phyloP scores from a whole-genome alignment of 2,329 filamentous ascomycete species.

The Mycosphaerella sp. region DNA sequence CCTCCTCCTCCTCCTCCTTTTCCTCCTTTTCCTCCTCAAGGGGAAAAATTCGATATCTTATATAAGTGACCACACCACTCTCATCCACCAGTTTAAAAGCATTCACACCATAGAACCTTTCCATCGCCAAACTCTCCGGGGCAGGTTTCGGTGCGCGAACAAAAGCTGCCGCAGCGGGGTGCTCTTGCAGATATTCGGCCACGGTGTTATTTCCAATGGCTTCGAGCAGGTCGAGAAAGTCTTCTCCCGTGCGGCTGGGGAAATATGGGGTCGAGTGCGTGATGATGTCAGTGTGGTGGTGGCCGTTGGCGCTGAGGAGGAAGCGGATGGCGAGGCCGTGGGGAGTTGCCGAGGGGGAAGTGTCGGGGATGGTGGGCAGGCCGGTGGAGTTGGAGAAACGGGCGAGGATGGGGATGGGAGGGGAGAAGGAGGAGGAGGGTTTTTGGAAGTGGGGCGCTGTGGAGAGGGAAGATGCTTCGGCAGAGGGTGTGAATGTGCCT shows the following conservation, averaged over 20 bases:
- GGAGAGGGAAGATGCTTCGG: conserved; percentile 39
- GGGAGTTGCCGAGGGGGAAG: conserved; percentile 21
- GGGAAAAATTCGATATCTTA: conserved; percentile 48
- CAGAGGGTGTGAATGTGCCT: conserved; percentile 48
- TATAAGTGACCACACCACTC: conserved; percentile 39
- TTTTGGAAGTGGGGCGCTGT: conserved; percentile 22
- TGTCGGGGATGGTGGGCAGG: conserved; percentile 26
- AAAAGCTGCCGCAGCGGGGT: conserved; percentile 46
- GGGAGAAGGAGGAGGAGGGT: too few species aligned
- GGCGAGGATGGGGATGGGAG: conserved; percentile 14
- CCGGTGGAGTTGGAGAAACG: conserved; percentile 28
- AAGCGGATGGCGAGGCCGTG: conserved; percentile 48
- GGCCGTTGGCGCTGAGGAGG: conserved; percentile 35
- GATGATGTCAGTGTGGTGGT: conserved; percentile 52
- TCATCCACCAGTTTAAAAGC: conserved; percentile 43
- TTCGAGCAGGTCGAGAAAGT: conserved; percentile 47
- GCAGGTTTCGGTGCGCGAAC: conserved; percentile 46
- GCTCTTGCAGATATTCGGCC: conserved; percentile 39
- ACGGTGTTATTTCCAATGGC: conserved; percentile 38
- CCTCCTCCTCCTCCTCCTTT: too few species aligned
- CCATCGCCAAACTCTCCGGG: conserved; percentile 45
- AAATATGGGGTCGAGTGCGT: conserved; percentile 49
- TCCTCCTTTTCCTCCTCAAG: background rate
- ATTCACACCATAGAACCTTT: conserved; percentile 46
- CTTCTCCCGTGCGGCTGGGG: conserved; percentile 47